These are phyloP conservation scores for Sisymbrium irio DNA, from an alignment of 345 rosid species.

Conservation along the genomic window DNA sequence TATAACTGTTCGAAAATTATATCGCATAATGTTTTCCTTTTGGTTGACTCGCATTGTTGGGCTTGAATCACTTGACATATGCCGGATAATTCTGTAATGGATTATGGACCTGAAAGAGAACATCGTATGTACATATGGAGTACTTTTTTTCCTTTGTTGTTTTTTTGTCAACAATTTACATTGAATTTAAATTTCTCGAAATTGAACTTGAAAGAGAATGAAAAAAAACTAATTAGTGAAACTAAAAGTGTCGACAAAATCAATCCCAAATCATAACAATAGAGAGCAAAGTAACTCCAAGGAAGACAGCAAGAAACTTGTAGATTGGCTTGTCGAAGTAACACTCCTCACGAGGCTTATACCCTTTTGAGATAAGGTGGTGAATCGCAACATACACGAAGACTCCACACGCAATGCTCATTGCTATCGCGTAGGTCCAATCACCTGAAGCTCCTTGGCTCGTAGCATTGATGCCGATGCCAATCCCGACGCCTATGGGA, in stretches of 20 bases:
- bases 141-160: not conserved
- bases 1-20: not conserved
- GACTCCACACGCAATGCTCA: slow-evolving; percentile 87
- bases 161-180: not conserved
- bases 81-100: not conserved
- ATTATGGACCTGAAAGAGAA: not conserved
- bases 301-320: slow-evolving; percentile 69
- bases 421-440: slow-evolving; percentile 74
- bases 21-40: not conserved
- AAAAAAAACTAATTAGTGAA: not conserved
- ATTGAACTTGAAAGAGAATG: not conserved
- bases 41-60: slow-evolving; percentile 24
- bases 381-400: slow-evolving; percentile 76
- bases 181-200: not conserved
- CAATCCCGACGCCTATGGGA: slow-evolving; percentile 78
- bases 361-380: slow-evolving; percentile 83
- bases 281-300: slow-evolving; percentile 64
- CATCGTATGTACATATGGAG: not conserved
- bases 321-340: slow-evolving; percentile 59
- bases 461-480: slow-evolving; percentile 77
- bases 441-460: slow-evolving; percentile 60
- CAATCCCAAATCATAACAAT: slow-evolving; percentile 87
- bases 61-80: not conserved
- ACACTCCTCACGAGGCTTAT: slow-evolving; percentile 51
- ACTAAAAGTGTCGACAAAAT: not conserved